These are phyloP conservation scores for Botrytis aclada DNA, from an alignment of 2,329 filamentous ascomycete genomes.

Conservation along the genomic window DNA sequence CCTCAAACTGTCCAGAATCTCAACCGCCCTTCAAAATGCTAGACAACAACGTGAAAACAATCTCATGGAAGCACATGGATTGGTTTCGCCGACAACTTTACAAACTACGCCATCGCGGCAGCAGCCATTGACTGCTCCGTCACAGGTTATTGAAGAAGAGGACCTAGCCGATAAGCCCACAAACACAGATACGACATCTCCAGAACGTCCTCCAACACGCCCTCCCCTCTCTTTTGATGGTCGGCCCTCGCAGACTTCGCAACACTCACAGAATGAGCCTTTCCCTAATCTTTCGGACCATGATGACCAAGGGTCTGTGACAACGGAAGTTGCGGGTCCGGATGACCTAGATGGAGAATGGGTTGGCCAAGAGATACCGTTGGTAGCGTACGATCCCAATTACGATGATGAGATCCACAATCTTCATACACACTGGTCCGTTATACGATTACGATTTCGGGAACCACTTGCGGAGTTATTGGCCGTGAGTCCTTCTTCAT, in stretches of 20 bases:
- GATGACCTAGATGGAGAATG: conserved; percentile 24
- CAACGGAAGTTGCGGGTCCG: conserved; percentile 26
- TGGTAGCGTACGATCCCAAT: conserved; percentile 26
- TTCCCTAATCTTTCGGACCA: conserved; percentile 18
- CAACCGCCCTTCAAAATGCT: conserved; percentile 27
- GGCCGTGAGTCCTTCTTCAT: conserved; percentile 39
- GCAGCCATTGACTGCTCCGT: conserved; percentile 17
- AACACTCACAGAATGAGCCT: background rate
- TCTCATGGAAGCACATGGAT: conserved; percentile 17
- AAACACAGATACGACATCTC: background rate
- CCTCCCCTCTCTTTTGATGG: conserved; percentile 13
- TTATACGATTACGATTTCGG: conserved; percentile 46
- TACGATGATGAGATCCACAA: conserved; percentile 33
- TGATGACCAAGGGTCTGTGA: conserved; percentile 27
- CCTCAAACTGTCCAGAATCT: conserved; percentile 26
- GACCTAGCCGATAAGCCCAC: conserved; percentile 10
- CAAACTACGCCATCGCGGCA: conserved; percentile 13
- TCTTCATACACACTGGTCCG: conserved; percentile 42
- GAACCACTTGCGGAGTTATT: conserved; percentile 54
- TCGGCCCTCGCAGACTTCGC: background rate
- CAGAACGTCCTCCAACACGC: background rate
- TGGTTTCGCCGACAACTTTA: conserved; percentile 13
- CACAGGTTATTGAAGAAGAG: conserved; percentile 23
- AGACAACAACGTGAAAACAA: conserved; percentile 29
- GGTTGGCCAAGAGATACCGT: conserved; percentile 26